phyloP scores from a whole-genome alignment of 805 yeast genomes.

The Wickerhamiella qilinensis region DNA sequence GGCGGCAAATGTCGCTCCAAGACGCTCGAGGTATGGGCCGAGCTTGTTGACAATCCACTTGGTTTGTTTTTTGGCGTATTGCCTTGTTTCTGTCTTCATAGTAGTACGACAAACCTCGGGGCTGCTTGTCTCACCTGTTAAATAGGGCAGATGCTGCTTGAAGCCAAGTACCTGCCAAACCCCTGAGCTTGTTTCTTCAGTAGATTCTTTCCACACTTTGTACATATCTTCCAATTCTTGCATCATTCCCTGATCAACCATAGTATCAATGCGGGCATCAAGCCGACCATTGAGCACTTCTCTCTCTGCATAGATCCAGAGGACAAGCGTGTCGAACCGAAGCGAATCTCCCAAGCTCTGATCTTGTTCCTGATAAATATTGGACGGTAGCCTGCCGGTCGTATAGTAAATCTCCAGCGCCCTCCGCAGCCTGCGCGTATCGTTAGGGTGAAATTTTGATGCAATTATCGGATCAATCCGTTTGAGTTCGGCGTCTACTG shows the following conservation, averaged over 20 bases:
- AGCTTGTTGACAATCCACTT: slow-evolving; percentile 76
- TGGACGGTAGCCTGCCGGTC: slow-evolving; percentile 55
- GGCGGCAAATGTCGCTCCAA: slow-evolving; percentile 50
- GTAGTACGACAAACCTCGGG: slow-evolving; percentile 38
- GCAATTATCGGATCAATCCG: slow-evolving; percentile 57
- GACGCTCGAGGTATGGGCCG: slow-evolving; percentile 38
- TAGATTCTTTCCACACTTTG: slow-evolving; percentile 17
- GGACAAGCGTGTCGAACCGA: slow-evolving; percentile 30
- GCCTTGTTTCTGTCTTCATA: slow-evolving; percentile 75
- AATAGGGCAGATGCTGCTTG: slow-evolving; percentile 27
- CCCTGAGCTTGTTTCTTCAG: slow-evolving; percentile 41
- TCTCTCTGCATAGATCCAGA: slow-evolving; percentile 70
- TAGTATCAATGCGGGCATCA: slow-evolving; percentile 66
- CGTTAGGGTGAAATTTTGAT: slow-evolving; percentile 81
- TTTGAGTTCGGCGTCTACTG: slow-evolving; percentile 31
- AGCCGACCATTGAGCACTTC: slow-evolving; percentile 42
- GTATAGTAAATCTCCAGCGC: slow-evolving; percentile 65
- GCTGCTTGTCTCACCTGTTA: slow-evolving; percentile 13
- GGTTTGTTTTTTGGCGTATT: slow-evolving; percentile 74
- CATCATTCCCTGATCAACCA: slow-evolving; percentile 57
- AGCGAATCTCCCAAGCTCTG: slow-evolving; percentile 24
- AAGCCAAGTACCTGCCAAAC: slow-evolving; percentile 93
- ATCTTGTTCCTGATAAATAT: slow-evolving; percentile 52
- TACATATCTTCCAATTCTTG: slow-evolving; percentile 52
- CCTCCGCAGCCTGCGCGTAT: slow-evolving; percentile 57